Conservation (phyloP, 2,329 filamentous ascomycete species). For the Lasiodiplodia gonubiensis region DNA sequence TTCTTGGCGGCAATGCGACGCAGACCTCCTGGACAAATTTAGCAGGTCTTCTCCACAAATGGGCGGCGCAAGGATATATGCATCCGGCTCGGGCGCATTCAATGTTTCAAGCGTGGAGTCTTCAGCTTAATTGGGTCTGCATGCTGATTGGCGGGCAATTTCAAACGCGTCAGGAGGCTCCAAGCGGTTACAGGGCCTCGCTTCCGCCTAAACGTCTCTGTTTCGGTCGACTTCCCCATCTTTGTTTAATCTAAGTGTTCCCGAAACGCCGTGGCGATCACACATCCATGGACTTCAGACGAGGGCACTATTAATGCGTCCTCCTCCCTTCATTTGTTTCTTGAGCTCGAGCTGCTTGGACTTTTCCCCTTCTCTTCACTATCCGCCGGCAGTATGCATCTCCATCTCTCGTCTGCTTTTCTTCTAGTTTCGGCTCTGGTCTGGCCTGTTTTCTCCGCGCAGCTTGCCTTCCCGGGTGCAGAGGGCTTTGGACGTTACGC, state of each 20-base stretch:
- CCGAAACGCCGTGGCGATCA: slow-evolving; percentile 23
- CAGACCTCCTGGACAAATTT: not conserved
- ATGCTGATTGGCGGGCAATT: slow-evolving; percentile 23
- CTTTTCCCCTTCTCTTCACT: not conserved
- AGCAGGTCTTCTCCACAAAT: not conserved
- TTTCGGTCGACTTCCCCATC: slow-evolving; percentile 15
- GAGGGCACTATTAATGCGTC: slow-evolving; percentile 3
- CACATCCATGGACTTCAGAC: not conserved
- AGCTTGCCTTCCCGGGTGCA: slow-evolving; percentile 56
- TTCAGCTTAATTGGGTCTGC: not conserved
- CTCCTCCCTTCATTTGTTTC: not conserved
- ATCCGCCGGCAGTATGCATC: slow-evolving; percentile 4
- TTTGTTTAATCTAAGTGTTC: slow-evolving; percentile 23
- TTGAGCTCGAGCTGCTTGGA: not conserved
- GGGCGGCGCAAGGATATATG: not conserved
- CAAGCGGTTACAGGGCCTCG: slow-evolving; percentile 23
- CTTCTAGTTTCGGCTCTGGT: slow-evolving; percentile 24
- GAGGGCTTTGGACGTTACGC: slow-evolving; percentile 58
- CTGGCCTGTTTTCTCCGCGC: slow-evolving; percentile 28
- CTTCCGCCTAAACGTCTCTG: slow-evolving; percentile 5
- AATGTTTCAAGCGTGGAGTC: not conserved
- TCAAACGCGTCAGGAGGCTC: slow-evolving; percentile 11
- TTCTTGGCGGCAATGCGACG: not conserved
- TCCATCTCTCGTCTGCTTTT: not conserved
- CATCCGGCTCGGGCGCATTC: not conserved